Conservation (phyloP, 345 rosid species). For the Euphorbia lathyris region DNA sequence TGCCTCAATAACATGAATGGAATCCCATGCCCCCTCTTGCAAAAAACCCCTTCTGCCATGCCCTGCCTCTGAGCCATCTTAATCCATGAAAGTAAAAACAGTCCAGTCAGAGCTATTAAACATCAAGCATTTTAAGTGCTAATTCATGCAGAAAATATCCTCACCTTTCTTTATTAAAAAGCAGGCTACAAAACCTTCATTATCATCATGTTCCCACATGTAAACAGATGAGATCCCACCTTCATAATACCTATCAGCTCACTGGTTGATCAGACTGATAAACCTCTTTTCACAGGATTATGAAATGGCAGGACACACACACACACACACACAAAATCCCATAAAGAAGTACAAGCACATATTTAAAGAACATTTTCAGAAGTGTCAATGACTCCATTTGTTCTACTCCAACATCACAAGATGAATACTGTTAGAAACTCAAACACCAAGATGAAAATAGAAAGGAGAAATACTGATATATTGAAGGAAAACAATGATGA, state of each 20-base stretch:
- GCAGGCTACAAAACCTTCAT: conserved; percentile 89
- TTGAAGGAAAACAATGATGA: too few relatives aligned
- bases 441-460: too few relatives aligned
- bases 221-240: conserved; percentile 98
- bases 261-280: conserved; percentile 32
- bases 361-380: conserved; percentile 1
- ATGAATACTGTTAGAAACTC: too few relatives aligned
- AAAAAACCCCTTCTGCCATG: conserved; percentile 93
- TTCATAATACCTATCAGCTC: conserved; percentile 77
- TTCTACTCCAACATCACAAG: neutral
- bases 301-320: conserved; percentile 3
- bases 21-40: conserved; percentile 99
- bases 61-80: conserved; percentile 91
- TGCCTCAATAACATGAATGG: conserved; percentile 94
- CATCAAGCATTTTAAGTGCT: neutral
- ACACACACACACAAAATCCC: too few relatives aligned
- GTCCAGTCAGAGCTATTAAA: conserved; percentile 13
- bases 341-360: neutral
- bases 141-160: neutral
- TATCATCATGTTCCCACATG: conserved; percentile 94
- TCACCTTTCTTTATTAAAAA: conserved; percentile 93
- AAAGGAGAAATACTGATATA: too few relatives aligned
- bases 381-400: neutral
- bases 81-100: conserved; percentile 13
- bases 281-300: neutral